phyloP scores from a whole-genome alignment of 2,329 filamentous ascomycete genomes.

The Ophiosphaerella herpotricha region DNA sequence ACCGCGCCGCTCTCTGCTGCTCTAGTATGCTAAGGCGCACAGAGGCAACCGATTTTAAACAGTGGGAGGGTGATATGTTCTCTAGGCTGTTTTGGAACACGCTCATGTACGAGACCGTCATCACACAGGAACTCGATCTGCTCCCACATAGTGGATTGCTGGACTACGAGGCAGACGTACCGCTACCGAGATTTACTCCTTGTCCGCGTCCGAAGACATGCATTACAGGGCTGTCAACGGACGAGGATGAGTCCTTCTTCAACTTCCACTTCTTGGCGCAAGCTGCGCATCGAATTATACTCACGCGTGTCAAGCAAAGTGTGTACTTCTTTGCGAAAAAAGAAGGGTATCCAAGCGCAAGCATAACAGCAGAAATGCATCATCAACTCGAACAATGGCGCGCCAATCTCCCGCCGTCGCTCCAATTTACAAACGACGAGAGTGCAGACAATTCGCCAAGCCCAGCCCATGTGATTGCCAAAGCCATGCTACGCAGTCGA shows the following conservation, averaged over 20 bases:
- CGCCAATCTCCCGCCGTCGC: constrained; percentile 53
- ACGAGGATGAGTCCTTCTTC: constrained; percentile 59
- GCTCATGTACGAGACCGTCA: constrained; percentile 61
- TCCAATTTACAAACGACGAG: constrained; percentile 52
- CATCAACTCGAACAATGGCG: constrained; percentile 63
- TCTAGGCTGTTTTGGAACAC: constrained; percentile 61
- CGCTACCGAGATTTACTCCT: constrained; percentile 58
- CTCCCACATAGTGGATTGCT: constrained; percentile 57
- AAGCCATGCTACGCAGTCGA: constrained; percentile 46
- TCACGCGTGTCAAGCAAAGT: constrained; percentile 58
- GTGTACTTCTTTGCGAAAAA: constrained; percentile 55
- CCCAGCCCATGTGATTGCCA: constrained; percentile 45
- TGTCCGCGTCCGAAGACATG: constrained; percentile 47
- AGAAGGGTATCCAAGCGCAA: constrained; percentile 49
- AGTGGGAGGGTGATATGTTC: constrained; percentile 62
- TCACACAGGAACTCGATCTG: constrained; percentile 58
- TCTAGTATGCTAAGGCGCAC: constrained; percentile 54
- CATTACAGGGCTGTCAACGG: constrained; percentile 40
- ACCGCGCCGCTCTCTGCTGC: constrained; percentile 57
- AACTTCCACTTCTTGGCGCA: constrained; percentile 63
- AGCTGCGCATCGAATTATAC: constrained; percentile 60
- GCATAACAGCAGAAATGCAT: constrained; percentile 57
- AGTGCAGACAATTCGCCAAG: constrained; percentile 32
- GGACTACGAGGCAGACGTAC: constrained; percentile 57
- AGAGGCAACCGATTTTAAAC: constrained; percentile 49